A percentile compares a stretch with the other conserved stretches of the same genome.
Conservation (phyloP, 768 basidiomycete genomes). For the Russula sp. region DNA sequence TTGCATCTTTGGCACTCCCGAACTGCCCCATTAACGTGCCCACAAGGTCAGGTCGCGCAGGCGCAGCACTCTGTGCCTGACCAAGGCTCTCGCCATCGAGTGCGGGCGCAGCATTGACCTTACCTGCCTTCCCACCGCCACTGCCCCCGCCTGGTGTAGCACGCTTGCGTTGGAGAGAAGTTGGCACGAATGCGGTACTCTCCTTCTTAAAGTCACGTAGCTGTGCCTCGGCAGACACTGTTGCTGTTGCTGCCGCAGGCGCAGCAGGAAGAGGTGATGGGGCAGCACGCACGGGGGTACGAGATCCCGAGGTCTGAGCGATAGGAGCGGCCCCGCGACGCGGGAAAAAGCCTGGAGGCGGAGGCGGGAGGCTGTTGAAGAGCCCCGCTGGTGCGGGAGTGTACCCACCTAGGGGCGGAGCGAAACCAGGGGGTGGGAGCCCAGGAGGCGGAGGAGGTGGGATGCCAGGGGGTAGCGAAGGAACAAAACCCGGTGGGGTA, state of each 20-base stretch:
- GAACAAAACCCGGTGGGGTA: not conserved
- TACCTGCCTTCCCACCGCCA: constrained; percentile 28
- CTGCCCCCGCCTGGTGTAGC: constrained; percentile 7
- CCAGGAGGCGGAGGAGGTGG: constrained; percentile 23
- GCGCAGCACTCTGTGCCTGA: constrained; percentile 27
- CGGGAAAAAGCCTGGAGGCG: constrained; percentile 52
- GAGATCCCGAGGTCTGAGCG: constrained; percentile 11
- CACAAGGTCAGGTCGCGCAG: constrained; percentile 61
- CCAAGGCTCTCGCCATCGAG: constrained; percentile 32
- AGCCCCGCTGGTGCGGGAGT: constrained; percentile 31
- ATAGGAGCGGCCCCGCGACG: constrained; percentile 35
- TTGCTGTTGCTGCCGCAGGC: constrained; percentile 48
- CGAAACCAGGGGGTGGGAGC: constrained; percentile 27
- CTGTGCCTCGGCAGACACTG: constrained; percentile 78
- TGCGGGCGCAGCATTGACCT: constrained; percentile 27
- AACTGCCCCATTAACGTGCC: constrained; percentile 56
- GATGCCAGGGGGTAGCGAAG: constrained; percentile 24
- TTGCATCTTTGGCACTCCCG: constrained; percentile 31
- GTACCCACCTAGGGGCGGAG: constrained; percentile 26
- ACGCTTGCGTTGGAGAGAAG: constrained; percentile 70
- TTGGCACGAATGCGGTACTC: constrained; percentile 85
- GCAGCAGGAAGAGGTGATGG: constrained; percentile 33
- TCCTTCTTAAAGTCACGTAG: constrained; percentile 94
- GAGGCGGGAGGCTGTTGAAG: constrained; percentile 21
- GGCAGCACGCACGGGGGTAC: constrained; percentile 23